These are phyloP conservation scores for Clathrospora elynae DNA, from an alignment of 2,329 filamentous ascomycete genomes.

Conservation along the genomic window DNA sequence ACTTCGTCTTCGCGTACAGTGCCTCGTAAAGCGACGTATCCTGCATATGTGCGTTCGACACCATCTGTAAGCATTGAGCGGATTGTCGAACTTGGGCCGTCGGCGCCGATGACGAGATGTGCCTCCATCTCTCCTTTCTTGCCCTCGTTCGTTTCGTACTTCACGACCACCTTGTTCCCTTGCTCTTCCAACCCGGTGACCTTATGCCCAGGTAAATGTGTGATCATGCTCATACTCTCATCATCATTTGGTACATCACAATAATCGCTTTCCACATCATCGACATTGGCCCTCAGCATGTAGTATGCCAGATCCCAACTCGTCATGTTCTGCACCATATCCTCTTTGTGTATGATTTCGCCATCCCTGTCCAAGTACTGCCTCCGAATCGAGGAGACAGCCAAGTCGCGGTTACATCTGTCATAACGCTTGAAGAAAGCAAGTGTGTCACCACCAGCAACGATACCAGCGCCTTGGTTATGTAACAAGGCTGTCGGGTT, in stretches of 20 bases:
- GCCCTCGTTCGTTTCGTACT: constrained; percentile 24
- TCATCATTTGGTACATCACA: constrained; percentile 28
- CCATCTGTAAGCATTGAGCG: constrained; percentile 27
- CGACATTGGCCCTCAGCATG: constrained; percentile 39
- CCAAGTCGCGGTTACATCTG: constrained; percentile 29
- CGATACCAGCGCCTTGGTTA: constrained; percentile 44
- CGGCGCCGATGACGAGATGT: constrained; percentile 39
- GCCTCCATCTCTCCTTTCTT: constrained; percentile 25
- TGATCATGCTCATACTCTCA: constrained; percentile 17
- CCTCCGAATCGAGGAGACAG: constrained; percentile 31
- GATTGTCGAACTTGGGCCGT: constrained; percentile 41
- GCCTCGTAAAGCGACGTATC: constrained; percentile 42
- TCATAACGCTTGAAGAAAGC: constrained; percentile 39
- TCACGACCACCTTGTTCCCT: constrained; percentile 23
- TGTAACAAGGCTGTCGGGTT: constrained; percentile 37
- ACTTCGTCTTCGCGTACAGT: constrained; percentile 36
- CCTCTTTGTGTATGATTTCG: constrained; percentile 33
- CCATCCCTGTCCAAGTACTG: constrained; percentile 39
- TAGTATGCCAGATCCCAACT: constrained; percentile 45
- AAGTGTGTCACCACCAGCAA: constrained; percentile 38
- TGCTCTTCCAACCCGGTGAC: constrained; percentile 30
- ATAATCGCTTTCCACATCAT: constrained; percentile 36
- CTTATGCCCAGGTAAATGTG: constrained; percentile 33
- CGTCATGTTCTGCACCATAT: constrained; percentile 44
- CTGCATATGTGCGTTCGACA: constrained; percentile 37